Conservation (phyloP, 169 alveolate species). For the Fabrea salina region DNA sequence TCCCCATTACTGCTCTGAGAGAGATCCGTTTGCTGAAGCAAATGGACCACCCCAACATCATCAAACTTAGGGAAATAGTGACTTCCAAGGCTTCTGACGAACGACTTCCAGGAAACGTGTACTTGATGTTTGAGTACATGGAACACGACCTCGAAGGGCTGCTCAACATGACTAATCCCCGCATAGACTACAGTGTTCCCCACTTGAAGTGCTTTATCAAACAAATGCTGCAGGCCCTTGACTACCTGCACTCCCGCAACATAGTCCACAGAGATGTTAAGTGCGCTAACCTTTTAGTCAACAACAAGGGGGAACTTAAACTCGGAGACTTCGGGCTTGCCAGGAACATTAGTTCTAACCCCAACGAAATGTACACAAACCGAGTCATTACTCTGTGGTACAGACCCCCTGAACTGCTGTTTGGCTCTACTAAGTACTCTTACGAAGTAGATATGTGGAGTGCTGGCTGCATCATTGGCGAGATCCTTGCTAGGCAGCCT, state of each 20-base stretch:
- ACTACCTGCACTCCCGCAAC: conserved; percentile 55
- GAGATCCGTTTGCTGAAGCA: conserved; percentile 78
- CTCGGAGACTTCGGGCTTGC: conserved; percentile 97
- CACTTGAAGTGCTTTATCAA: conserved; percentile 67
- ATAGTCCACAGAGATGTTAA: conserved; percentile 58
- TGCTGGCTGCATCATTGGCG: conserved; percentile 95
- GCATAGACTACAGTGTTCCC: conserved; percentile 38
- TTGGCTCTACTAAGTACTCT: conserved; percentile 88
- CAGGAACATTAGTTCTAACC: conserved; percentile 62
- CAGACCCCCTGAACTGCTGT: conserved; percentile 95
- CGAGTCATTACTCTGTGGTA: conserved; percentile 96
- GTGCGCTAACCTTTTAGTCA: conserved; percentile 75
- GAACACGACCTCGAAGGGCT: conserved; percentile 86
- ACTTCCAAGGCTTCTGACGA: conserved; percentile 69
- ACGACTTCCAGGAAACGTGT: conserved; percentile 22
- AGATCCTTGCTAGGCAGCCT: conserved; percentile 86
- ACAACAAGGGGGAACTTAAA: conserved; percentile 90
- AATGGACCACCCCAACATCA: conserved; percentile 74
- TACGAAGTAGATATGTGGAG: conserved; percentile 94
- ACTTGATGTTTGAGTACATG: conserved; percentile 81
- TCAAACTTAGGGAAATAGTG: conserved; percentile 73
- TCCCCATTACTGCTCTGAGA: conserved; percentile 86
- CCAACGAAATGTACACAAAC: conserved; percentile 84
- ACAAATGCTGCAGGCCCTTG: conserved; percentile 70
- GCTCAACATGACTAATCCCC: conserved; percentile 41